Percentiles rank a stretch among this genome's conserved stretches.
Evolutionary conservation across 495 filamentous ascomycete species (phyloP).

Genomic region (Xylaria grammica): DNA sequence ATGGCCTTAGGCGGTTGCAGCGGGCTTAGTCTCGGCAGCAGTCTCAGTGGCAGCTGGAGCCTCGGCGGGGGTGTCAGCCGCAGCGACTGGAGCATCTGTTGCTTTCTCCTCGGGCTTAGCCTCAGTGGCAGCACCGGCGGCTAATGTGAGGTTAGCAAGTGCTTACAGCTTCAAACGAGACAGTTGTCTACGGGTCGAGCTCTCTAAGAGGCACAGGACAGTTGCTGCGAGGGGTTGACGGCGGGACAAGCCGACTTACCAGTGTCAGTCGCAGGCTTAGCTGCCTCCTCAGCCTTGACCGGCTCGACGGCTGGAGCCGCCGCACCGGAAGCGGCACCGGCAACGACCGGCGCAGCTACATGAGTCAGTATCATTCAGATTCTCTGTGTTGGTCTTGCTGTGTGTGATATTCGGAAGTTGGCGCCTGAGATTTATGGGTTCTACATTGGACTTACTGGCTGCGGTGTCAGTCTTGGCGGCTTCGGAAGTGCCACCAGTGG

Average conservation of each 20-base stretch:
- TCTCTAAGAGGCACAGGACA: not conserved
- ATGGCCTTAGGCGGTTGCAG: slow-evolving; percentile 18
- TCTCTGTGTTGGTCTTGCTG: not conserved
- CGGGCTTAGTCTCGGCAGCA: slow-evolving; percentile 26
- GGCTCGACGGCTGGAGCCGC: slow-evolving; percentile 5
- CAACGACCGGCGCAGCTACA: not conserved
- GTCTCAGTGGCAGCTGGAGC: slow-evolving; percentile 30
- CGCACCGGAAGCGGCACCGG: not conserved
- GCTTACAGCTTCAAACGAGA: not conserved
- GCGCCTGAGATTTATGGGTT: not conserved
- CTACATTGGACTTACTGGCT: slow-evolving; percentile 16
- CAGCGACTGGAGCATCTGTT: slow-evolving; percentile 27
- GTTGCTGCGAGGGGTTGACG: not conserved
- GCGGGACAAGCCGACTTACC: slow-evolving; percentile 13
- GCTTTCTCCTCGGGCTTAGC: slow-evolving; percentile 43
- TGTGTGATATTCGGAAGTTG: not conserved
- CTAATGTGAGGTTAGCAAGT: slow-evolving; percentile 16
- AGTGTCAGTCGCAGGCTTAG: not conserved
- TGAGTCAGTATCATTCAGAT: slow-evolving; percentile 10
- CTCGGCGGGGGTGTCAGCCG: slow-evolving; percentile 24
- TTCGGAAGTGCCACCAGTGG: slow-evolving; percentile 29
- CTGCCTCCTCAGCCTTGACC: slow-evolving; percentile 22
- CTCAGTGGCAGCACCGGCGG: slow-evolving; percentile 16
- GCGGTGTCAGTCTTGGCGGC: slow-evolving; percentile 26
- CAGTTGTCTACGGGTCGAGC: not conserved